Base-by-base conservation (phyloP, 306 rosid genomes). In the Citrullus colocynthis region DNA sequence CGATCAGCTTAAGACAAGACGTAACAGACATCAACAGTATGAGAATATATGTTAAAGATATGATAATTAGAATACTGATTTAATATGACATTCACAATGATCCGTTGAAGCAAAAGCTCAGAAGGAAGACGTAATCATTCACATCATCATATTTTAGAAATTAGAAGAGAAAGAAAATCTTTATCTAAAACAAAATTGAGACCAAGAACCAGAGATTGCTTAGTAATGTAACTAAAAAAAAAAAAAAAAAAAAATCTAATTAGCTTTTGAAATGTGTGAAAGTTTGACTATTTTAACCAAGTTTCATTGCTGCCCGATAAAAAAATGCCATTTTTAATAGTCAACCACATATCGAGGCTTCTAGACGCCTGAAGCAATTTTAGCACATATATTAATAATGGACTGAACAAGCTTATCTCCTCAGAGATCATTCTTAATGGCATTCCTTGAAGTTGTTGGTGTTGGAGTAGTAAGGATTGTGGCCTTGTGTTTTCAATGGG, bases 341-440 rank as follows among this genome's bases (percentile, higher is more conserved):
- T 66, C 32, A 16, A 64, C 5, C 48, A 4, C 30, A 39, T 15
- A 66, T 39, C n/a, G 52, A 66, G 71, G 71, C 15, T 66, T 41
- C n/a, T 21, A 69, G 75, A 69, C 5, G 7, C 6, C 10, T 9
- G 75, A 44, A 45, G 20, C 41, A 45, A 72, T 49, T 49, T 7
- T 16, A 45, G 55, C 8, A 18, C 11, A 24, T 1, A 72, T 14
- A 72, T 14, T 48, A 49, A 72, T 6, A 14, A 71, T 12, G 58
- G 41, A 24, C 9, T 71, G 7, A 71, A 71, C 57, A 45, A 71
- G 76, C 64, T 73, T 90, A 63, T 86, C 97, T 18, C 98, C 98
- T 57, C 98, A 92, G 82, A 90, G 96, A 80, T 94, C 98, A 45
- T 85, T 82, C 76, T 34, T 85, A 24, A 88, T 92, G 96, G 98